Percentiles rank a stretch among this genome's conserved stretches.
Conservation (phyloP, 2,329 filamentous ascomycete genomes). For the Fusarium euwallaceae region DNA sequence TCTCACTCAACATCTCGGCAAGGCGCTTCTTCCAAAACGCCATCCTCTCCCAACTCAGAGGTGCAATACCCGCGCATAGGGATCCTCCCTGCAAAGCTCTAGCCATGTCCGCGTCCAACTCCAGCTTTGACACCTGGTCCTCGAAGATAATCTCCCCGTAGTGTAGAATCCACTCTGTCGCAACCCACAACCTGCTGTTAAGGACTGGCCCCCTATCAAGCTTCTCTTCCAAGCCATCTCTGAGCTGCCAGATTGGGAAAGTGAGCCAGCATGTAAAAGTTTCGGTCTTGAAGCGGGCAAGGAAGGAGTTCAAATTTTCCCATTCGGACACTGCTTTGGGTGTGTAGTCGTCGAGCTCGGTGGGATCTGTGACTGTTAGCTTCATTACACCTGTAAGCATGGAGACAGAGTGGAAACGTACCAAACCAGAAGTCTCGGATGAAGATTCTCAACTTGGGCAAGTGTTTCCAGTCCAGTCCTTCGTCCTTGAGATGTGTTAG, state of each 20-base stretch:
- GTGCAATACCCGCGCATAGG: neutral
- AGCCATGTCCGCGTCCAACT: accelerated
- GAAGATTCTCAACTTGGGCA: neutral
- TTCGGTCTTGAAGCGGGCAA: neutral
- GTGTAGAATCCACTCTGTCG: neutral
- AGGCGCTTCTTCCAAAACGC: neutral
- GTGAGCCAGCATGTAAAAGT: neutral
- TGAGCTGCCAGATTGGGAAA: neutral
- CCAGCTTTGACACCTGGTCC: neutral
- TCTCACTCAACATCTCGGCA: neutral
- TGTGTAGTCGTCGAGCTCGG: neutral
- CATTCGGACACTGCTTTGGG: neutral
- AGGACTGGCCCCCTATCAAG: neutral
- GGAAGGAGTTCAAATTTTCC: neutral
- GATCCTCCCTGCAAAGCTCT: neutral
- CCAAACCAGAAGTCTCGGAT: neutral
- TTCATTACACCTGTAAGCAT: neutral
- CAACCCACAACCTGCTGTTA: neutral
- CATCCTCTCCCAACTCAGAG: neutral
- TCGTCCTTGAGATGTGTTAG: neutral
- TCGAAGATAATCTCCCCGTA: neutral
- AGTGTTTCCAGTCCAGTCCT: neutral
- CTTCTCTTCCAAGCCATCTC: neutral
- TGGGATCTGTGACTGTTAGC: neutral
- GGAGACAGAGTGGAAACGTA: neutral